phyloP scores from a whole-genome alignment of 129 eudicot species.

The Flaveria trinervia region DNA sequence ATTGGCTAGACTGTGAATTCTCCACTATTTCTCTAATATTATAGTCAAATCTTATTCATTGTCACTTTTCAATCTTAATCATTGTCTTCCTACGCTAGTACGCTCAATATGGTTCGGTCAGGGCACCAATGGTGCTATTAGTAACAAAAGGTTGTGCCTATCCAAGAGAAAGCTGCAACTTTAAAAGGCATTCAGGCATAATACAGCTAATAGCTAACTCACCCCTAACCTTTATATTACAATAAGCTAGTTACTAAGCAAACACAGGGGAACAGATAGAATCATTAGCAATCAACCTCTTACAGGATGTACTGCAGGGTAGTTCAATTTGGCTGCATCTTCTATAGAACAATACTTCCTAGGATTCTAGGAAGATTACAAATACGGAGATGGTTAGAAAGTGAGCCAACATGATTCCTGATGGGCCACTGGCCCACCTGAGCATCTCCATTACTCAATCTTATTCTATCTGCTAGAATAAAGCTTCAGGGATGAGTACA shows the following conservation, averaged over 20 bases:
- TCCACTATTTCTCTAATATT: not conserved
- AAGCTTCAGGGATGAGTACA: not conserved
- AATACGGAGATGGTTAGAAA: not conserved
- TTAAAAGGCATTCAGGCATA: not conserved
- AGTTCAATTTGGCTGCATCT: not conserved
- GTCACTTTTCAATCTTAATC: not conserved
- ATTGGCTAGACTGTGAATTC: slow-evolving; percentile 4
- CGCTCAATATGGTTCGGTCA: not conserved
- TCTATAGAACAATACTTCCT: not conserved
- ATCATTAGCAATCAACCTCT: not conserved
- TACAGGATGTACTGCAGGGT: not conserved
- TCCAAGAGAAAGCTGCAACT: not conserved
- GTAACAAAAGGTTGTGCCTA: not conserved
- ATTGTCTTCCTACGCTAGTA: not conserved
- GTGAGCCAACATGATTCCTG: not conserved
- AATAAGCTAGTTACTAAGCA: not conserved
- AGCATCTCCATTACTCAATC: not conserved
- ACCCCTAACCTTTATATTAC: slow-evolving; percentile 1
- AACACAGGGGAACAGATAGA: not conserved
- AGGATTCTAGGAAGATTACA: not conserved
- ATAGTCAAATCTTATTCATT: slow-evolving; percentile 7
- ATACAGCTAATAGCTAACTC: slow-evolving; percentile 1
- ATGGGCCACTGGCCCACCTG: too few species aligned
- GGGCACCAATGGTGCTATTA: not conserved
- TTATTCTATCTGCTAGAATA: not conserved